phyloP scores from a whole-genome alignment of 768 basidiomycete genomes.

The Mycena latifolia region DNA sequence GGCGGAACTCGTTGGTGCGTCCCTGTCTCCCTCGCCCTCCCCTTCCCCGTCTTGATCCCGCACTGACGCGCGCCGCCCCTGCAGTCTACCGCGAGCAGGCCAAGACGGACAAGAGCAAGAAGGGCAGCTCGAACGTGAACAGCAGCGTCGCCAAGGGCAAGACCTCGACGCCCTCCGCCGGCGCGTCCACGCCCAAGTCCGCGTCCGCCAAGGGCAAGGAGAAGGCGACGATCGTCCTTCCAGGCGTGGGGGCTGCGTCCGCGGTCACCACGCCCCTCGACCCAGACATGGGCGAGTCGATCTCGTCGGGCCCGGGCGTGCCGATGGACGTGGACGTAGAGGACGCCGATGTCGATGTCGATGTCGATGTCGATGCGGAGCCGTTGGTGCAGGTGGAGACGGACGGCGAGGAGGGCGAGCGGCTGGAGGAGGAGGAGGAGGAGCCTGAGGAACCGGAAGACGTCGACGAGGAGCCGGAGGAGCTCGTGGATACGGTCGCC shows the following conservation, averaged over 20 bases:
- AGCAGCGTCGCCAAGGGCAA: slow-evolving; percentile 36
- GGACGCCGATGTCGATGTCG: no score
- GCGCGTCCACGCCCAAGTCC: slow-evolving; percentile 32
- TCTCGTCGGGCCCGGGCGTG: slow-evolving; percentile 43
- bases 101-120: slow-evolving; percentile 72
- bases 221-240: slow-evolving; percentile 43
- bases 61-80: not conserved
- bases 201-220: slow-evolving; percentile 50
- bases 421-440: slow-evolving; percentile 39
- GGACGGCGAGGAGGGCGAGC: slow-evolving; percentile 43
- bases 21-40: not conserved
- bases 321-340: slow-evolving; percentile 49
- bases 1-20: slow-evolving; percentile 72
- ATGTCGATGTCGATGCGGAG: no score
- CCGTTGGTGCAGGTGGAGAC: slow-evolving; percentile 38
- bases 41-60: no score
- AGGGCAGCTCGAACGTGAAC: slow-evolving; percentile 43
- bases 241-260: no score
- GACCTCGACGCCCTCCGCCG: slow-evolving; percentile 37
- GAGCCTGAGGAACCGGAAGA: slow-evolving; percentile 54
- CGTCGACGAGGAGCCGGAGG: slow-evolving; percentile 54
- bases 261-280: slow-evolving; percentile 36
- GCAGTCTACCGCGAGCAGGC: slow-evolving; percentile 75
- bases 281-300: slow-evolving; percentile 41
- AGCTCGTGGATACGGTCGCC: slow-evolving; percentile 55